A percentile compares a stretch with the other conserved stretches of the same genome.
These are phyloP conservation scores for Mycena pura DNA, from an alignment of 768 basidiomycete species.

Conservation along the genomic window DNA sequence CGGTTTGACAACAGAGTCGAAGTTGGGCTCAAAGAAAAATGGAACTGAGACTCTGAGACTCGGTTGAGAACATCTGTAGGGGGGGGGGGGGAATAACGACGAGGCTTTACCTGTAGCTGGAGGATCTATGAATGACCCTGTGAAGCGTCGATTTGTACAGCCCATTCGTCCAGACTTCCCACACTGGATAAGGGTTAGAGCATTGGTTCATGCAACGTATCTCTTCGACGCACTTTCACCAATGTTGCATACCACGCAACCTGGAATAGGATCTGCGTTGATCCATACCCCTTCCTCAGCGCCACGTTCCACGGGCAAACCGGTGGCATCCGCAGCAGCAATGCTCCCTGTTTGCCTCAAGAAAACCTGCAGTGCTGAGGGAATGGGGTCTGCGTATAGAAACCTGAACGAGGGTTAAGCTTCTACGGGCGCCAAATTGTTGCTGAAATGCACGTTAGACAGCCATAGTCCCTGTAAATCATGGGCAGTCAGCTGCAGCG, in stretches of 20 bases:
- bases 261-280: slow-evolving; percentile 81
- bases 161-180: slow-evolving; percentile 91
- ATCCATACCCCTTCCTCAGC: slow-evolving; percentile 76
- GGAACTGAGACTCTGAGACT: slow-evolving; percentile 76
- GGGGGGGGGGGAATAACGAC: slow-evolving; percentile 16
- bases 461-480: slow-evolving; percentile 81
- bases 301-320: slow-evolving; percentile 58
- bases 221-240: slow-evolving; percentile 74
- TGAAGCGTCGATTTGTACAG: slow-evolving; percentile 91
- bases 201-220: not conserved
- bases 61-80: not conserved
- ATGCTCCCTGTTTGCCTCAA: slow-evolving; percentile 49
- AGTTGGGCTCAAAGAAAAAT: slow-evolving; percentile 95
- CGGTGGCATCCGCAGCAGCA: slow-evolving; percentile 35
- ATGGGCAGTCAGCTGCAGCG: not conserved
- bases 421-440: not conserved
- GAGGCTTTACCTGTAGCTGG: slow-evolving; percentile 68
- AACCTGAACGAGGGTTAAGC: slow-evolving; percentile 55
- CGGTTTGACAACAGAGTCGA: slow-evolving; percentile 71
- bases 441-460: slow-evolving; percentile 68
- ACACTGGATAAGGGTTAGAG: slow-evolving; percentile 58
- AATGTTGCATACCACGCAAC: slow-evolving; percentile 89
- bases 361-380: slow-evolving; percentile 84
- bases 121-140: slow-evolving; percentile 78
- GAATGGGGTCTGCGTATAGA: slow-evolving; percentile 83